Evolutionary conservation across 2,329 filamentous ascomycete genomes (phyloP).

Genomic region (Ilyonectria destructans): DNA sequence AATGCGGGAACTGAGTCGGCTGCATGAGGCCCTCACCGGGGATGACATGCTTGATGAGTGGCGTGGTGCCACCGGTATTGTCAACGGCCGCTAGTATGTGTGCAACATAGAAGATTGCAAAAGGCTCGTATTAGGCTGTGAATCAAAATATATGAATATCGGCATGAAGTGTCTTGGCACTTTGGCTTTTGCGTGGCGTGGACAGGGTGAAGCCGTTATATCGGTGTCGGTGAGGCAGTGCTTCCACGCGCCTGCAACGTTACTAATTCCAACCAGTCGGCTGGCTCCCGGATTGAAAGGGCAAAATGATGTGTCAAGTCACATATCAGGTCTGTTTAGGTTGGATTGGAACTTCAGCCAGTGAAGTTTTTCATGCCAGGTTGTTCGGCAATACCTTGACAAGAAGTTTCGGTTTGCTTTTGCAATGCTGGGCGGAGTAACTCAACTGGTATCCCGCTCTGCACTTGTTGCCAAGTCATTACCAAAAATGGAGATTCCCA

Average conservation of each 20-base stretch:
- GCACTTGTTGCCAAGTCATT: background rate
- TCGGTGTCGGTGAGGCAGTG: background rate
- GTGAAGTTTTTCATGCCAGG: background rate
- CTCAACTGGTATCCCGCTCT: background rate
- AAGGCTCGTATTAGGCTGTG: background rate
- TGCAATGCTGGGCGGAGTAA: background rate
- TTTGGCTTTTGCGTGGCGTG: background rate
- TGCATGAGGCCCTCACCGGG: background rate
- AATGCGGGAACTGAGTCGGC: background rate
- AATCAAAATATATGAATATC: no score
- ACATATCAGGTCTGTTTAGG: background rate
- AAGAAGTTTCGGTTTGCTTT: background rate
- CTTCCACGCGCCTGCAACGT: background rate
- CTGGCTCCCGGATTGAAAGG: background rate
- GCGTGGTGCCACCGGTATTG: background rate
- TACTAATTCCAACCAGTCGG: background rate
- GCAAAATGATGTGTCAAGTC: background rate
- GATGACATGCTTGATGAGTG: background rate
- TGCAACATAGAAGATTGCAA: background rate
- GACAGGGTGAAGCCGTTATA: background rate
- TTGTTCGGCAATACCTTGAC: background rate
- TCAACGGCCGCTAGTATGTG: background rate
- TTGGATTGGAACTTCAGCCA: background rate
- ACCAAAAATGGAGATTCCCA: background rate
- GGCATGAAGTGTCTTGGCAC: background rate